Conservation (phyloP, 768 basidiomycete species). For the Chalciporus chontae region DNA sequence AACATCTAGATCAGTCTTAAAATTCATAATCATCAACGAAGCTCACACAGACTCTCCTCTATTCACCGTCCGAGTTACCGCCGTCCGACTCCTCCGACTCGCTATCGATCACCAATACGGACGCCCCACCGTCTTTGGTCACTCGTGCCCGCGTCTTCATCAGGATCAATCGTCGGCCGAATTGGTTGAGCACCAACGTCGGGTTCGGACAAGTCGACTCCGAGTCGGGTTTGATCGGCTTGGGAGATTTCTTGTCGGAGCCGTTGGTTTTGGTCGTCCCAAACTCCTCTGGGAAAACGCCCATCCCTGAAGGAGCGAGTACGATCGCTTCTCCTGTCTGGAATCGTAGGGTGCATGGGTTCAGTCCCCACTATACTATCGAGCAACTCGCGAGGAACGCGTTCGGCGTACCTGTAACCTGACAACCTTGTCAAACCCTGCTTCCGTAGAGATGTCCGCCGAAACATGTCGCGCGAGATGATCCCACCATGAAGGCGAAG, state of each 20-base stretch:
- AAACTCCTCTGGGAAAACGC: slow-evolving; percentile 29
- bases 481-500: slow-evolving; percentile 68
- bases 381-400: background rate
- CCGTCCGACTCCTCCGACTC: too few species aligned
- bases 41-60: too few species aligned
- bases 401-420: slow-evolving; percentile 45
- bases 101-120: slow-evolving; percentile 36
- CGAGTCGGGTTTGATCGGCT: background rate
- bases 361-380: background rate
- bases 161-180: slow-evolving; percentile 54
- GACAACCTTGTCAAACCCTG: slow-evolving; percentile 61
- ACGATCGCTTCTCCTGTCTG: slow-evolving; percentile 68
- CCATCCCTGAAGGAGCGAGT: slow-evolving; percentile 57
- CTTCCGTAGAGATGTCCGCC: slow-evolving; percentile 48
- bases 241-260: background rate
- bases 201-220: background rate
- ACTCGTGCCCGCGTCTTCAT: slow-evolving; percentile 56
- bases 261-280: background rate
- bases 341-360: background rate
- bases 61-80: too few species aligned
- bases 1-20: too few species aligned
- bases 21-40: too few species aligned
- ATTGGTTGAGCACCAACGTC: slow-evolving; percentile 32
- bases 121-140: slow-evolving; percentile 59
- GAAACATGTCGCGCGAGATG: slow-evolving; percentile 61